Evolutionary conservation across 192 early-diverging fungal species (phyloP).

Genomic region (Thoreauomyces humboldtii): DNA sequence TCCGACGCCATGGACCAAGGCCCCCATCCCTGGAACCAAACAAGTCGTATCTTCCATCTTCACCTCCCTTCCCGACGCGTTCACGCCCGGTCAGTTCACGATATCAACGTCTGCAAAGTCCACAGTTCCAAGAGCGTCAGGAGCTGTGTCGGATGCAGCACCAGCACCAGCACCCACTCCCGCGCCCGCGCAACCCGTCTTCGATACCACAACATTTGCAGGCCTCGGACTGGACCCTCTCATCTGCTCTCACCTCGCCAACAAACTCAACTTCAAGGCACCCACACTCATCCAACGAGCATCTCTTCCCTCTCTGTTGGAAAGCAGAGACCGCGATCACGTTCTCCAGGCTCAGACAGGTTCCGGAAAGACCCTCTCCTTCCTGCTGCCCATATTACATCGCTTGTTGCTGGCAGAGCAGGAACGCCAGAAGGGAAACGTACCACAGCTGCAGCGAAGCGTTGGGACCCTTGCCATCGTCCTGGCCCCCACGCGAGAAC

Average conservation of each 20-base stretch:
- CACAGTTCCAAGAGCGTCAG: too few relatives aligned
- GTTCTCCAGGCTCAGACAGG: constrained; percentile 96
- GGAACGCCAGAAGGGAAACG: constrained; percentile 5
- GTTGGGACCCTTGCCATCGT: constrained; percentile 91
- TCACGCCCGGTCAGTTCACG: background rate
- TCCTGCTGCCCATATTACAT: constrained; percentile 89
- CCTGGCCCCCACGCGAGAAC: constrained; percentile 93
- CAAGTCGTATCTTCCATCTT: constrained; percentile 83
- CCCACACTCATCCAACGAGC: constrained; percentile 90
- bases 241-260: constrained; percentile 63
- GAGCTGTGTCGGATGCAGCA: constrained; percentile 28
- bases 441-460: constrained; percentile 42
- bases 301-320: constrained; percentile 65
- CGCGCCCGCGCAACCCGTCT: constrained; percentile 5
- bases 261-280: constrained; percentile 69
- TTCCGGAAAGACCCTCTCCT: constrained; percentile 96
- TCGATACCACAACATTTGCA: constrained; percentile 53
- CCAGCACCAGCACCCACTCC: constrained; percentile 22
- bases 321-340: constrained; percentile 63
- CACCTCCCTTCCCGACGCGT: constrained; percentile 31
- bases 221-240: constrained; percentile 76
- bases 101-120: constrained; percentile 10
- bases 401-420: constrained; percentile 70
- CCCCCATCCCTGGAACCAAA: constrained; percentile 37
- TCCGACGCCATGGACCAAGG: background rate